Base-by-base conservation (phyloP, 306 rosid species). In the Gleditsia sinensis region DNA sequence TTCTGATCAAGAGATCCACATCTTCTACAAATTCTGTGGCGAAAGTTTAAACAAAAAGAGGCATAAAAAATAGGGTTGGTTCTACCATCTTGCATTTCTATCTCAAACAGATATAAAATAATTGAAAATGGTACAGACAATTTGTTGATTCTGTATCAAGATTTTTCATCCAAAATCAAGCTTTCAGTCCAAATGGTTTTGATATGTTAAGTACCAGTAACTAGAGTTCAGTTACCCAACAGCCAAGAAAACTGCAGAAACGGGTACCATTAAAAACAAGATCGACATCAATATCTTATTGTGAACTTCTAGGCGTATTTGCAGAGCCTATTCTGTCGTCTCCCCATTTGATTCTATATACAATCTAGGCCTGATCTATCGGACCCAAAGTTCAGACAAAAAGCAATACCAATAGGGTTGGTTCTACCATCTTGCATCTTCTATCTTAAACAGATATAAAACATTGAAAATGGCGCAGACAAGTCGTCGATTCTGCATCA, bases 1-100 rank as follows among this genome's bases (percentile, higher is more conserved):
- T 89, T 78, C 93, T 86, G 85, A 90, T 80, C 87, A 94, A 59
- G 37, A 92, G 90, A 83, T 94, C 93, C 71, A 86, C 97, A 81
- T 90, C 97, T 81, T 92, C 99, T 49, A 94, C 87, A 51, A 83
- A 70, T 72, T 94, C 99, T 94, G 88, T n/a, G 12, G 49, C 24
- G 69, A 32, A 54, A 59, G 24, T 48, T 59, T 55, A 59, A 37
- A 45, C 17, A 33, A 46, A 58, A 61, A 20, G 14, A 42, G n/a
- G n/a, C 33, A 69, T 63, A 58, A 32, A n/a, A 27, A 70, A 56
- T 6, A 33, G 56, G 24, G 33, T 17, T 10, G 33, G 39, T 71
- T 54, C 56, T 23, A 57, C 50, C 8, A 9, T 13, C 16, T 14
- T 40, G 24, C 16, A 55, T 17, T 64, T 53, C 53, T 49, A 39